Conservation (phyloP, 345 rosid genomes). For the Reutealis trisperma region DNA sequence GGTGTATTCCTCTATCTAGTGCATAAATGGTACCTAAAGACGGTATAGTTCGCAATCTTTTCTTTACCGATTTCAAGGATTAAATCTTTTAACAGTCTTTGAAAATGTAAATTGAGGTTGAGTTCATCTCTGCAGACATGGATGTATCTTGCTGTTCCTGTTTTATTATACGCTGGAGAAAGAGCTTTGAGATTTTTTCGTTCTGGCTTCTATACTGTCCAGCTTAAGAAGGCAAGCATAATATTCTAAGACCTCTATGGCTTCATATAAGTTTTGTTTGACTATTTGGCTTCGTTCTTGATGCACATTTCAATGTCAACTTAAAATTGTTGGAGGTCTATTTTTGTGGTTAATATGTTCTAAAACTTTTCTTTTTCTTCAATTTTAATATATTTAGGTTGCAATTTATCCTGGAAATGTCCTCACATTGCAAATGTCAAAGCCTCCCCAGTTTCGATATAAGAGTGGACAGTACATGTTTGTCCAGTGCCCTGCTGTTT, state of each 20-base stretch:
- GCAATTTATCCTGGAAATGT: conserved; percentile 98
- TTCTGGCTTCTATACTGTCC: conserved; percentile 74
- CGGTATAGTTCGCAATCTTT: conserved; percentile 49
- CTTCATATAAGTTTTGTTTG: not conserved
- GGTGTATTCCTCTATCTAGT: conserved; percentile 70
- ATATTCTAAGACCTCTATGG: not conserved
- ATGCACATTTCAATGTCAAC: too few species aligned
- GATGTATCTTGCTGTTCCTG: conserved; percentile 94
- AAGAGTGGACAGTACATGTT: conserved; percentile 99
- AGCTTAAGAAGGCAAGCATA: conserved; percentile 63
- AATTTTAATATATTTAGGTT: conserved; percentile 46
- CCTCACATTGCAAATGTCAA: conserved; percentile 91
- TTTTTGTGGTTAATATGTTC: not conserved
- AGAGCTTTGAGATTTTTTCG: conserved; percentile 86
- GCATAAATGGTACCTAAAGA: conserved; percentile 72
- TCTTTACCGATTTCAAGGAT: not conserved
- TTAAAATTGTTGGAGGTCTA: too few species aligned
- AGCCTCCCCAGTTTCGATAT: conserved; percentile 85
- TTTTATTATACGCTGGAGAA: conserved; percentile 78
- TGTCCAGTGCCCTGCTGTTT: conserved; percentile 96
- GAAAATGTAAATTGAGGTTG: conserved; percentile 2
- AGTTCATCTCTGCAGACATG: conserved; percentile 60
- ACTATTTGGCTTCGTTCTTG: too few species aligned
- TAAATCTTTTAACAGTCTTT: not conserved
- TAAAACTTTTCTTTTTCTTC: not conserved